These are phyloP conservation scores for Chaetomium cochliodes DNA, from an alignment of 495 filamentous ascomycete species.

Conservation along the genomic window DNA sequence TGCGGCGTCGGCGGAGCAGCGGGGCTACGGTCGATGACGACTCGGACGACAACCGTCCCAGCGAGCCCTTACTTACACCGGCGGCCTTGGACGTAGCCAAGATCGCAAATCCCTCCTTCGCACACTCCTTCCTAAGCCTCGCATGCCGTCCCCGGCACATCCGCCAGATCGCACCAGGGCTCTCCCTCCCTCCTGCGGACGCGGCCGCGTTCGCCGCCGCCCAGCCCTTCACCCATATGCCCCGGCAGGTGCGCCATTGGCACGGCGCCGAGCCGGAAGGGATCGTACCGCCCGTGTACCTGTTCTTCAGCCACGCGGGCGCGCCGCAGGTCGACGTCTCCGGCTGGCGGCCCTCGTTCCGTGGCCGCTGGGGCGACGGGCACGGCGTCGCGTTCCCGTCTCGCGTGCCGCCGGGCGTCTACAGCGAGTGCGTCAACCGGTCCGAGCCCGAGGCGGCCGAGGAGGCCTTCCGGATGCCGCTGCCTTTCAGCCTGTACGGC, in stretches of 20 bases:
- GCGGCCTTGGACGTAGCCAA: slow-evolving; percentile 1
- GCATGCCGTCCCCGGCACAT: background rate
- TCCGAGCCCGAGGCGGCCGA: background rate
- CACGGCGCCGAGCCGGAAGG: background rate
- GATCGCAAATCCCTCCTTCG: slow-evolving; percentile 2
- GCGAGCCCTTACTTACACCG: slow-evolving; percentile 1
- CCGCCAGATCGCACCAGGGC: slow-evolving; percentile 1
- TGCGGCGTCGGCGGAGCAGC: background rate
- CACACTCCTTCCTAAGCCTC: background rate
- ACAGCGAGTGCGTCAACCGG: background rate
- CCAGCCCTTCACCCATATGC: slow-evolving; percentile 8
- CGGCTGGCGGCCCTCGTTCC: background rate
- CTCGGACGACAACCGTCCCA: background rate
- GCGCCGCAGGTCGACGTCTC: background rate
- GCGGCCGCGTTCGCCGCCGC: background rate
- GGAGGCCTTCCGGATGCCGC: slow-evolving; percentile 8
- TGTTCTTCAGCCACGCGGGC: background rate
- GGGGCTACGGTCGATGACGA: background rate
- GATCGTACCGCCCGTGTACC: background rate
- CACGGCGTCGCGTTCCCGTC: background rate
- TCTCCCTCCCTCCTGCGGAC: slow-evolving; percentile 1
- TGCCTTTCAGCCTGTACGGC: background rate
- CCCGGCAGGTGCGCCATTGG: background rate
- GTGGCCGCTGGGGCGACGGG: background rate
- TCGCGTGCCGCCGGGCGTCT: background rate